Evolutionary conservation across 345 rosid genomes (phyloP), one percentile per base, ranked within the genome.

Genomic region (Geranium brycei): DNA sequence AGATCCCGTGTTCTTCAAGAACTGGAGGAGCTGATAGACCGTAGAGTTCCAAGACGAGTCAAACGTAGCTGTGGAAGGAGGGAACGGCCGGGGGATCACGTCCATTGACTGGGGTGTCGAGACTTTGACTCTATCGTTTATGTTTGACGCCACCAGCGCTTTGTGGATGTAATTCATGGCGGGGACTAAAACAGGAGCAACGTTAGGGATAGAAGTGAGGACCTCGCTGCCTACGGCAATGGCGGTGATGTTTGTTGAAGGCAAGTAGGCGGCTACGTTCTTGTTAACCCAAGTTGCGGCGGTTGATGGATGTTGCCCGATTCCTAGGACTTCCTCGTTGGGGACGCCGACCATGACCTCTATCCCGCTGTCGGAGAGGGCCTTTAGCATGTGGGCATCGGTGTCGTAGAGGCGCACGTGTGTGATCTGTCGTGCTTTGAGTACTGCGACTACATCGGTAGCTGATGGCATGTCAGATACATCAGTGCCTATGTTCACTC

Each of bases 151-250:
- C 19, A 91, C 95, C 18, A 95, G 78, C 3, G 99, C 95, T 68
- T 85, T 87, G 62, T 88, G 96, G 31, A 95, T 85, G 87, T 85
- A 75, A 67, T 88, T 83, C 79, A 95, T 81, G 67, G 99, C 96
- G 0, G 87, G 73, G 51, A 88, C 86, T 56, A 95, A 78, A 68
- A 87, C 78, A 0, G 91, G 74, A 1, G 92, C 96, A 59, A 77
- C 85, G 71, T 91, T 88, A 11, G 99, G 97, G 47, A 81, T 62
- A 30, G 82, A 13, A 59, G 96, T 79, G 61, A 91, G 89, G 76
- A 95, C 89, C 79, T 95, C 95, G 35, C 91, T 95, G 63, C 99
- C 99, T 40, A 95, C 97, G 6, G 97, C 91, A 70, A 95, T 83
- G 67, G 92, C 89, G 10, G 99, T 85, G 47, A 95, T 91, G 65